Evolutionary conservation across 2,329 filamentous ascomycete species (phyloP).

Genomic region (Fusarium clavum): DNA sequence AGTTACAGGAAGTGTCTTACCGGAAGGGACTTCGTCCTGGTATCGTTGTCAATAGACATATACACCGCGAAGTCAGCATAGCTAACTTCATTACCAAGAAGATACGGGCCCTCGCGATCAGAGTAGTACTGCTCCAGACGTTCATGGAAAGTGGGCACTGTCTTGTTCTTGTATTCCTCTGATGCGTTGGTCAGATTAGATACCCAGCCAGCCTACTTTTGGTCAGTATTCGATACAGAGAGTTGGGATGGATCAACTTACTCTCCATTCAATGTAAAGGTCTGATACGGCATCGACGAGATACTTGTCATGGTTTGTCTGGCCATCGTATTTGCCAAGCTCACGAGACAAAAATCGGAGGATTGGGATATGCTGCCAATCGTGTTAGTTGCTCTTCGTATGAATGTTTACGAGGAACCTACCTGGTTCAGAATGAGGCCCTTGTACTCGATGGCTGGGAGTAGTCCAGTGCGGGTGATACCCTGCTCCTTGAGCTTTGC

Average conservation of each 20-base stretch:
- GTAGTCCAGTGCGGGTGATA: constrained; percentile 47
- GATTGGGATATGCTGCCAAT: not conserved
- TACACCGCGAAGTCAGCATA: constrained; percentile 31
- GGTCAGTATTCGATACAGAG: fast-evolving
- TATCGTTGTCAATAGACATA: constrained; percentile 30
- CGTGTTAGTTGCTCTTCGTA: too few relatives aligned
- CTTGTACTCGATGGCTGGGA: constrained; percentile 53
- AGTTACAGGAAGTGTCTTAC: not conserved
- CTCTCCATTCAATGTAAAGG: constrained; percentile 28
- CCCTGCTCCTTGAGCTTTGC: constrained; percentile 45
- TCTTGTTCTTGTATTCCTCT: constrained; percentile 27
- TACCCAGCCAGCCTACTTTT: constrained; percentile 12
- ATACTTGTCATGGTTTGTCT: constrained; percentile 25
- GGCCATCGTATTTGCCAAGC: constrained; percentile 27
- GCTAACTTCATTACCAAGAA: constrained; percentile 21
- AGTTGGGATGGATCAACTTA: fast-evolving
- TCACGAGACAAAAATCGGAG: constrained; percentile 28
- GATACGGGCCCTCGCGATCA: constrained; percentile 26
- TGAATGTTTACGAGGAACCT: not conserved
- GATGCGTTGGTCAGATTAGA: not conserved
- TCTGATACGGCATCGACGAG: constrained; percentile 22
- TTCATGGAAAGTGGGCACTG: constrained; percentile 18
- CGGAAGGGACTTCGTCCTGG: constrained; percentile 18
- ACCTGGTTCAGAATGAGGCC: constrained; percentile 46
- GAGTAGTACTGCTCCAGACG: constrained; percentile 23